Conservation (phyloP, 192 early-diverging fungal species). For the Endogone sp. region DNA sequence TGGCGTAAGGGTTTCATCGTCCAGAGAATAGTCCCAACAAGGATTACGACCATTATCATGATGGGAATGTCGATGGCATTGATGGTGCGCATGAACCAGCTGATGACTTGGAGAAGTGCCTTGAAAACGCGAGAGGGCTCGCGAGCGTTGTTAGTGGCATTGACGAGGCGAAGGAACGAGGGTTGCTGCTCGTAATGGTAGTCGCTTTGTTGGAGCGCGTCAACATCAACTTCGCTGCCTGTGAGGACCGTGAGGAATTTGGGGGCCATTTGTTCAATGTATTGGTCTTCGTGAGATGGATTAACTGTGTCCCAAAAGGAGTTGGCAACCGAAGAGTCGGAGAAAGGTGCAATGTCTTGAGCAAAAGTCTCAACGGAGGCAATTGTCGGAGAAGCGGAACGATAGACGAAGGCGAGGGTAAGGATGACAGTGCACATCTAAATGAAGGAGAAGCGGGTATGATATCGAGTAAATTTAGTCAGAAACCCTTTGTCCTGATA, state of each 20-base stretch:
- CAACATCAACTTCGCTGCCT: neutral
- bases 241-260: neutral
- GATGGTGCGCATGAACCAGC: neutral
- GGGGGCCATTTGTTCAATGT: conserved; percentile 10
- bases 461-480: neutral
- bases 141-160: neutral
- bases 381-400: neutral
- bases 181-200: neutral
- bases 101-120: neutral
- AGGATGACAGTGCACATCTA: neutral
- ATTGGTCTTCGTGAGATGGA: conserved; percentile 9
- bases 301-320: conserved; percentile 19
- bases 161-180: neutral
- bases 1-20: conserved; percentile 17
- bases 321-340: neutral
- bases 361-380: neutral
- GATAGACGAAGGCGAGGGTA: neutral
- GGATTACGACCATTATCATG: conserved; percentile 16
- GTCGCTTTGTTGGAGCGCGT: neutral
- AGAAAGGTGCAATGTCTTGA: neutral
- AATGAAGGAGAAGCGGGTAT: neutral
- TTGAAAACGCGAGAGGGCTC: conserved; percentile 7
- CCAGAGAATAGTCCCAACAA: conserved; percentile 21
- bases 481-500: too few species aligned
- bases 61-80: conserved; percentile 19